Percentiles rank a stretch among this genome's conserved stretches.
These are phyloP conservation scores for Omphalea diandra DNA, from an alignment of 441 rosid species.

Conservation along the genomic window DNA sequence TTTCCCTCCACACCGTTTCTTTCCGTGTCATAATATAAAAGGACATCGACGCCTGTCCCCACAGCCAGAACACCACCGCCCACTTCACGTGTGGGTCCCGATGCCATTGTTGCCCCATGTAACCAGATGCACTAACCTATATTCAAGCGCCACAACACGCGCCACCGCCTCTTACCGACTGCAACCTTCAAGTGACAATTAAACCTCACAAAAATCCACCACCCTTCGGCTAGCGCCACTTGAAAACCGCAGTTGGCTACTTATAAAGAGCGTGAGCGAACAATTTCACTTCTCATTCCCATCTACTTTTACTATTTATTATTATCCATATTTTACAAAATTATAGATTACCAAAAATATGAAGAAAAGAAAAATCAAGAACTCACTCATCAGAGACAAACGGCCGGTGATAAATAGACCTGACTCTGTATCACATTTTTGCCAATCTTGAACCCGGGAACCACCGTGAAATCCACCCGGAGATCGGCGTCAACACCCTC, in stretches of 20 bases:
- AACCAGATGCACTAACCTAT: background rate
- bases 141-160: constrained; percentile 17
- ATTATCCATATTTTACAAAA: constrained; percentile 19
- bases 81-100: constrained; percentile 22
- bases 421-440: constrained; percentile 64
- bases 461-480: constrained; percentile 68
- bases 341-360: background rate
- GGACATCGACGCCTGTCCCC: constrained; percentile 16
- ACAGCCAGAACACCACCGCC: constrained; percentile 1
- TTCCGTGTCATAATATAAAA: constrained; percentile 7
- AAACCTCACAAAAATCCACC: no score
- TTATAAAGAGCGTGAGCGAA: background rate
- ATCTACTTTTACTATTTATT: no score
- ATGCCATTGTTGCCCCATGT: constrained; percentile 1
- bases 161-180: constrained; percentile 1
- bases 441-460: constrained; percentile 87
- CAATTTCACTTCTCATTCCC: background rate
- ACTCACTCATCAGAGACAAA: constrained; percentile 38
- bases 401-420: constrained; percentile 65
- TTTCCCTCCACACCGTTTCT: background rate
- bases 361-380: constrained; percentile 10
- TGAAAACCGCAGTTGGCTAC: constrained; percentile 7
- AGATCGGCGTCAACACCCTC: constrained; percentile 41
- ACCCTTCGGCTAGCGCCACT: background rate
- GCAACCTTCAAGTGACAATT: constrained; percentile 16